Evolutionary conservation across 768 basidiomycete genomes (phyloP).

Genomic region (Cyclocybe cylindracea): DNA sequence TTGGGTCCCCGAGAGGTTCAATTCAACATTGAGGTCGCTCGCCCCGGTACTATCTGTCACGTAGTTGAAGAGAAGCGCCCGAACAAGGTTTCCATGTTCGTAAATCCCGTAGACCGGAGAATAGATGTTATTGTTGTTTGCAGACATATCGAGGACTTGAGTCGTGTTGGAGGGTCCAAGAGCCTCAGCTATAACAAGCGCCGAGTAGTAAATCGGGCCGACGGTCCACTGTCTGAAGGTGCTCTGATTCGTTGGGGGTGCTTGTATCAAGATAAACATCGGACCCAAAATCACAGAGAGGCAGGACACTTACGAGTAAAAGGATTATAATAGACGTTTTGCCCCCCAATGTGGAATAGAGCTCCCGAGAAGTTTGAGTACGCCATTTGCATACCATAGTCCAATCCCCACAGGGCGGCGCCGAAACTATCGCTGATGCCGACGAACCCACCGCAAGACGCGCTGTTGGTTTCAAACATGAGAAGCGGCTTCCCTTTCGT

Average conservation of each 20-base stretch:
- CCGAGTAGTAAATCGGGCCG: constrained; percentile 75
- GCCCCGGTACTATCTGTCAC: constrained; percentile 60
- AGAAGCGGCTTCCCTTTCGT: constrained; percentile 45
- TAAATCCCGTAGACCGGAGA: constrained; percentile 77
- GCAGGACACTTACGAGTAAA: constrained; percentile 37
- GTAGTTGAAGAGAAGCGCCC: constrained; percentile 74
- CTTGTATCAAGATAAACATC: constrained; percentile 24
- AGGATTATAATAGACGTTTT: constrained; percentile 61
- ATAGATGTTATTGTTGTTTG: constrained; percentile 49
- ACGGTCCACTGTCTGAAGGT: constrained; percentile 71
- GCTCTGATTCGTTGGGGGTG: constrained; percentile 58
- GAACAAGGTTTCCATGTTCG: constrained; percentile 60
- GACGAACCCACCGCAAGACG: constrained; percentile 68
- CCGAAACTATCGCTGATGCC: constrained; percentile 65
- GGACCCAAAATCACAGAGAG: constrained; percentile 9
- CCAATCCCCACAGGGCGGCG: constrained; percentile 64
- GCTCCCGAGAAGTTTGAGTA: constrained; percentile 52
- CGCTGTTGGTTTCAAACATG: constrained; percentile 75
- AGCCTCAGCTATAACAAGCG: constrained; percentile 68
- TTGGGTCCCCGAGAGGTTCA: constrained; percentile 46
- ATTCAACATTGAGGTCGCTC: constrained; percentile 51
- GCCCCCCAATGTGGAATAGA: constrained; percentile 60
- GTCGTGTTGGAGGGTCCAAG: constrained; percentile 62
- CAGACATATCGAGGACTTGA: constrained; percentile 64
- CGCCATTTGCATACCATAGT: constrained; percentile 62